Evolutionary conservation across 495 filamentous ascomycete genomes (phyloP), one percentile per base, ranked within the genome.

Genomic region (Xylona heveae): DNA sequence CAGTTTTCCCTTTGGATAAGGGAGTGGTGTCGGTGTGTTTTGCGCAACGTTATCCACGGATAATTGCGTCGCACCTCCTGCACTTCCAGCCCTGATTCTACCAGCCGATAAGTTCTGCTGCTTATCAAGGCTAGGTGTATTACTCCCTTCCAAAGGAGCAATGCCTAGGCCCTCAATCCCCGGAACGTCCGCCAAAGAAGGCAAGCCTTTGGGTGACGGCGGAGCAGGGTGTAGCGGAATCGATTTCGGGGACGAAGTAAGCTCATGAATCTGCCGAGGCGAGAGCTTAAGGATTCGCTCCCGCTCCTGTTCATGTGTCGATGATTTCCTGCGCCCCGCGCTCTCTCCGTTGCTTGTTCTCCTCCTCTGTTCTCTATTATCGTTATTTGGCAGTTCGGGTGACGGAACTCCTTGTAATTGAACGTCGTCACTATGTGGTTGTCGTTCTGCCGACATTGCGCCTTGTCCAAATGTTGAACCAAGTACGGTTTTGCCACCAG

Each of bases 261-360:
- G 43, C 24, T 62, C 61, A 20, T 62, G 51, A 20, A 71, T 60
- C 48, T 68, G 58, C 35, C 54, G 58, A 1, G 64, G 62, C 0
- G 66, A 69, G 18, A 72, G 56, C 24, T 66, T 64, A 33, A 64
- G 44, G 19, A 60, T 45, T 27, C 51, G 59, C 22, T 49, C 51
- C 13, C 50, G 48, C 6, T 13, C n/a, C 28, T 36, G 15, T 27
- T 20, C 36, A 12, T 35, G 8, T 6, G 8, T 33, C 6, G 31
- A 30, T 8, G 8, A 16, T 9, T 30, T 7, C 7, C 7, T 16
- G 7, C 7, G 7, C 7, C 14, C 15, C 7, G 8, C 28, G 14
- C 8, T 7, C 7, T 30, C 14, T 30, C 15, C 8, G 14, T 7
- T 7, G 8, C 15, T 7, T 16, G 7, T 16, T 7, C 15, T 7